Evolutionary conservation across 345 rosid species (phyloP), one percentile per base, ranked within the genome.

Genomic region (Lepidium sativum): DNA sequence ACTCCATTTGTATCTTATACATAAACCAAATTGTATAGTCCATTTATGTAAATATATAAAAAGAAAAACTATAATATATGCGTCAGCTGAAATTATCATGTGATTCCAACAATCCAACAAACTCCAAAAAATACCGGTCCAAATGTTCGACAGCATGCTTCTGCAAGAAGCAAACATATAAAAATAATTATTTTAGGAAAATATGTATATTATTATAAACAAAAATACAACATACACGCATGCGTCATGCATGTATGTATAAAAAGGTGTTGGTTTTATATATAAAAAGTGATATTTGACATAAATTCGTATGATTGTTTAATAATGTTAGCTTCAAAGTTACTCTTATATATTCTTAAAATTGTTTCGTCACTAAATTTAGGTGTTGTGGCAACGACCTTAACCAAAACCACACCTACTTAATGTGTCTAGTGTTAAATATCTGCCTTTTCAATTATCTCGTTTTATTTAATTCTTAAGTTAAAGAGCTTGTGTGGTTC

Each of bases 331-430:
- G 23, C 75, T 64, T 71, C 65, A 23, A 71, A 64, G 66, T 64
- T 41, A 71, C 66, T 64, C 75, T 47, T 55, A 3, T 29, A 49
- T 27, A 27, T 38, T 20, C 54, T 71, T 21, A 25, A 23, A 27
- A 21, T 64, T 49, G 66, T 57, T 55, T 57, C 54, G 60, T 64
- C 70, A 40, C 59, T 71, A 49, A 39, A 71, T 57, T 57, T 71
- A 71, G 75, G 70, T 64, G 45, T 33, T 32, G 59, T 49, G 75
- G 66, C 60, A 64, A 57, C 75, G 70, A 71, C 70, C 45, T 64
- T 64, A 64, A 71, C 75, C 60, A 42, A 56, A 64, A 49, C 45
- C 31, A 41, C 23, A 71, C 70, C 75, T 56, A 49, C 53, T 27
- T 64, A 63, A n/a, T n/a, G 52, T 40, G 64, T 39, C 20, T 49